These are phyloP conservation scores for Achaetomiella virescens DNA, from an alignment of 495 filamentous ascomycete genomes.

Conservation along the genomic window DNA sequence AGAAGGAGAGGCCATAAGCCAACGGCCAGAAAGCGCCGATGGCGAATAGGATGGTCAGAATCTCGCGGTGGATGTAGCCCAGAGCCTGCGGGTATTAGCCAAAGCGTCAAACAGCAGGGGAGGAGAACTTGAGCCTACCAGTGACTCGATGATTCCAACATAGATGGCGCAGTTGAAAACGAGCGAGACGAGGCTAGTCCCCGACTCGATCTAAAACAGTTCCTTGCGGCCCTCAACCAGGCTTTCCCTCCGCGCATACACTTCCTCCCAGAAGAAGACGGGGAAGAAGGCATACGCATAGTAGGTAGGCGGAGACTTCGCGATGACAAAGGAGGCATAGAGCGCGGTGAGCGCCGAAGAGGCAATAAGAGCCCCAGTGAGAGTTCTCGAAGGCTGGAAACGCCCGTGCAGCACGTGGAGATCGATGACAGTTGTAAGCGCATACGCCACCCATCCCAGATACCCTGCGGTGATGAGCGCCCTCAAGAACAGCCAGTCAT, in stretches of 20 bases:
- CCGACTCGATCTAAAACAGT: constrained; percentile 61
- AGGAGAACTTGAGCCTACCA: constrained; percentile 54
- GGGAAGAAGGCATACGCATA: constrained; percentile 93
- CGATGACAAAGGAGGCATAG: constrained; percentile 72
- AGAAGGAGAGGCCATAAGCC: constrained; percentile 65
- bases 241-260: constrained; percentile 70
- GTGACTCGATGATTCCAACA: constrained; percentile 67
- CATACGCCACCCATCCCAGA: constrained; percentile 93
- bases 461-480: constrained; percentile 92
- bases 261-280: constrained; percentile 93
- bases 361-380: constrained; percentile 58
- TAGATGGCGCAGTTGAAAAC: constrained; percentile 59
- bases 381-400: constrained; percentile 58
- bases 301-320: constrained; percentile 75
- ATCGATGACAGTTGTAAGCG: constrained; percentile 85
- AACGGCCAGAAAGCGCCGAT: constrained; percentile 72
- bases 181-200: constrained; percentile 48
- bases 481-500: constrained; percentile 95
- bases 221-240: constrained; percentile 59
- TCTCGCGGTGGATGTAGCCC: constrained; percentile 86
- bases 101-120: not conserved
- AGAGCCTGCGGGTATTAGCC: constrained; percentile 38
- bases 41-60: constrained; percentile 76
- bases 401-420: constrained; percentile 76
- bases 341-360: constrained; percentile 66